phyloP scores from a whole-genome alignment of 306 rosid genomes.

The Vigna radiata region DNA sequence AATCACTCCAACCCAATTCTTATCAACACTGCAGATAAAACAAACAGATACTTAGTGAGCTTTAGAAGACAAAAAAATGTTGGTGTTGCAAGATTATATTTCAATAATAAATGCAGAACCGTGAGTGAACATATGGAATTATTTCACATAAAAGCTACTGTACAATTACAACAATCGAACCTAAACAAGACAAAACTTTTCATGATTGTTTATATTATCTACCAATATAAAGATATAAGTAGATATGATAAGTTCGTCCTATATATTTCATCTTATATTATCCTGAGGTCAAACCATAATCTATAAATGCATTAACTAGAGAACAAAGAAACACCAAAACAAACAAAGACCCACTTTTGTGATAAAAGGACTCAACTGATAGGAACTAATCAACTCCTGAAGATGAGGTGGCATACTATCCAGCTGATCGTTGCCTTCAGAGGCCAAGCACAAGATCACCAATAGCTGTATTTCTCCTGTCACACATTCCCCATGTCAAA shows the following conservation, averaged over 20 bases:
- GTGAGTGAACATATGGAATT: slow-evolving; percentile 14
- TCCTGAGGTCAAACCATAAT: slow-evolving; percentile 28
- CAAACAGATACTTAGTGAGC: not conserved
- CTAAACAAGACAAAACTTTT: slow-evolving; percentile 5
- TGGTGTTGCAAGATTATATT: slow-evolving; percentile 16
- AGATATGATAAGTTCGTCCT: not conserved
- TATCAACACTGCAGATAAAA: not conserved
- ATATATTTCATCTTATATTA: not conserved
- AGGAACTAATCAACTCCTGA: slow-evolving; percentile 63
- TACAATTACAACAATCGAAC: slow-evolving; percentile 22
- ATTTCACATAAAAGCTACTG: slow-evolving; percentile 5
- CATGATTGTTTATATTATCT: slow-evolving; percentile 14
- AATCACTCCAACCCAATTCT: not conserved
- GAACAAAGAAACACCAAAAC: slow-evolving; percentile 2
- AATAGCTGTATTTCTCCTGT: slow-evolving; percentile 68
- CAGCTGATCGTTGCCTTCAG: slow-evolving; percentile 58
- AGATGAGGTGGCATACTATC: slow-evolving; percentile 59
- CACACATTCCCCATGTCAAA: slow-evolving; percentile 40
- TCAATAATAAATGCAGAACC: not conserved
- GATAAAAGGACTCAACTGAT: slow-evolving; percentile 86
- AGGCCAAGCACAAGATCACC: slow-evolving; percentile 70
- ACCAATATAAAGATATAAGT: slow-evolving; percentile 4
- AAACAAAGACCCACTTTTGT: slow-evolving; percentile 79
- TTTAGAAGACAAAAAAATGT: not conserved
- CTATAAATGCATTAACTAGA: slow-evolving; percentile 18